A percentile compares a stretch with the other conserved stretches of the same genome.
Conservation (phyloP, 495 filamentous ascomycete genomes). For the Trichoderma orchidacearum region DNA sequence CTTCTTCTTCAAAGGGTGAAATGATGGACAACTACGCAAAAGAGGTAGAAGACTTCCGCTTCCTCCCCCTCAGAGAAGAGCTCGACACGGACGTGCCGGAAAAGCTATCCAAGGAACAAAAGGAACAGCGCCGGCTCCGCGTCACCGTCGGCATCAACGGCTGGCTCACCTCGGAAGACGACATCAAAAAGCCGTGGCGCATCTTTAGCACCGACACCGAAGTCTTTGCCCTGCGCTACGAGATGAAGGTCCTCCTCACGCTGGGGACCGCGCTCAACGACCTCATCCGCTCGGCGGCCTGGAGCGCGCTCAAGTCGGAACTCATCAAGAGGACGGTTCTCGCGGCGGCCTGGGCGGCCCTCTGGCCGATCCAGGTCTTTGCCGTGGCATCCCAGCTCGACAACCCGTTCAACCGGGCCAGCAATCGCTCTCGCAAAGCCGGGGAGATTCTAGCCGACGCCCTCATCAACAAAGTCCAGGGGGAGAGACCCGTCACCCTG, state of each 20-base stretch:
- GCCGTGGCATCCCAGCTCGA: conserved; percentile 55
- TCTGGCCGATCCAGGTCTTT: conserved; percentile 64
- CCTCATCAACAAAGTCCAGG: conserved; percentile 70
- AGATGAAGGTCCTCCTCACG: conserved; percentile 57
- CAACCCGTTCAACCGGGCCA: conserved; percentile 75
- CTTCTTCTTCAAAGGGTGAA: conserved; percentile 26
- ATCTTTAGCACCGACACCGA: conserved; percentile 55
- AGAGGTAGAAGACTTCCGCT: conserved; percentile 80
- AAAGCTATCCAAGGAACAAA: conserved; percentile 12
- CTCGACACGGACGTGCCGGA: conserved; percentile 16
- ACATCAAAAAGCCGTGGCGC: conserved; percentile 65
- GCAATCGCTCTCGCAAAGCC: conserved; percentile 65
- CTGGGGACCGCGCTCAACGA: conserved; percentile 57
- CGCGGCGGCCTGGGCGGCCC: conserved; percentile 51
- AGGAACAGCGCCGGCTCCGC: conserved; percentile 41
- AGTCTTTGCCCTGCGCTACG: conserved; percentile 71
- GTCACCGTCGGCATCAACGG: conserved; percentile 78
- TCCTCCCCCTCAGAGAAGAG: conserved; percentile 53
- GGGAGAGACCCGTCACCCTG: conserved; percentile 71
- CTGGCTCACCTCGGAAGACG: conserved; percentile 57
- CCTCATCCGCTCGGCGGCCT: conserved; percentile 58
- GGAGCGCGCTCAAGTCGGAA: conserved; percentile 54
- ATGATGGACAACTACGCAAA: conserved; percentile 76
- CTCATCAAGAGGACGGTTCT: conserved; percentile 68
- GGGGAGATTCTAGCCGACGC: conserved; percentile 75